phyloP scores from a whole-genome alignment of 257 asterid species.

The Cordia subcordata region DNA sequence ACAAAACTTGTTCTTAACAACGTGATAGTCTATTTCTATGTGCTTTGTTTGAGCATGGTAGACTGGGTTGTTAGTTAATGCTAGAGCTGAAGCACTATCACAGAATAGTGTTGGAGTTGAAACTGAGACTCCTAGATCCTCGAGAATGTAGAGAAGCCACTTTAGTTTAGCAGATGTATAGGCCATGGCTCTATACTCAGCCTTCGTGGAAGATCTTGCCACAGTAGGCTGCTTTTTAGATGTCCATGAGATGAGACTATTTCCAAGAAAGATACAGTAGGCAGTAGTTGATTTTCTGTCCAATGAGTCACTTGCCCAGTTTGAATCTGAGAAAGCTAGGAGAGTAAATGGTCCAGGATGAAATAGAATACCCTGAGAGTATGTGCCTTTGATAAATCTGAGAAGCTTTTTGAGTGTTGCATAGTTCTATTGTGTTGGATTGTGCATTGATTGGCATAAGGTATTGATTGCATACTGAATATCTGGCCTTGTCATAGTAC shows the following conservation, averaged over 20 bases:
- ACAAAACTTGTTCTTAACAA: background rate
- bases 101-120: no score
- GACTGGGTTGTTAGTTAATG: no score
- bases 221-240: background rate
- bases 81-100: no score
- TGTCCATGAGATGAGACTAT: background rate
- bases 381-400: background rate
- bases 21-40: slow-evolving; percentile 2
- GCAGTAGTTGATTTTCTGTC: background rate
- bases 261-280: background rate
- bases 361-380: background rate
- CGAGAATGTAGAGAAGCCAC: background rate
- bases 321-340: background rate
- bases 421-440: no score
- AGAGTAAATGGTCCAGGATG: background rate
- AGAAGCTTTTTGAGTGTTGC: background rate
- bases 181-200: background rate
- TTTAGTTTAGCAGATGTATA: background rate
- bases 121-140: no score
- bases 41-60: background rate
- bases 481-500: no score
- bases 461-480: no score
- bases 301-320: background rate
- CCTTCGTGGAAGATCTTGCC: background rate
- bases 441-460: no score